Percentiles rank a stretch among this genome's conserved stretches.
Evolutionary conservation across 1,139 yeast species (phyloP).

Genomic region (Suhomyces atakaporum): DNA sequence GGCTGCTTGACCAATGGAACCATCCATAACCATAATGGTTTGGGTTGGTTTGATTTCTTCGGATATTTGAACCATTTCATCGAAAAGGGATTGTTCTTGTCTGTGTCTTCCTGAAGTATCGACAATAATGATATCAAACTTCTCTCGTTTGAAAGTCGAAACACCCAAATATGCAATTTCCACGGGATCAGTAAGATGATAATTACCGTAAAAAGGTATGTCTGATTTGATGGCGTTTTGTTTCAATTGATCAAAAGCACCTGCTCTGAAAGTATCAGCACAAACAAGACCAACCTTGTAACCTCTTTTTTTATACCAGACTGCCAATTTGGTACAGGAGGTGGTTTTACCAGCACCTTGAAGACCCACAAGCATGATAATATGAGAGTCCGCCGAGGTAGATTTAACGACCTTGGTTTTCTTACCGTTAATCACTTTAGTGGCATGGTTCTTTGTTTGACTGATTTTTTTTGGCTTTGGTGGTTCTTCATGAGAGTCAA

Average conservation of each 20-base stretch:
- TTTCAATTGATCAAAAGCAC: slow-evolving; percentile 97
- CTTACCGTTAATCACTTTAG: slow-evolving; percentile 32
- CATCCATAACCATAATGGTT: slow-evolving; percentile 97
- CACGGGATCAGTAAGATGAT: slow-evolving; percentile 94
- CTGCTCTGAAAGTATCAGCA: slow-evolving; percentile 99
- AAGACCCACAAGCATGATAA: slow-evolving; percentile 95
- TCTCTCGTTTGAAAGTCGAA: slow-evolving; percentile 84
- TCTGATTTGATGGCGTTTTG: slow-evolving; percentile 96
- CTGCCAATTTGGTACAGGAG: slow-evolving; percentile 94
- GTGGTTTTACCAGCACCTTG: slow-evolving; percentile 99
- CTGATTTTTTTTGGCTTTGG: slow-evolving; percentile 78
- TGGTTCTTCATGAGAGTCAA: slow-evolving; percentile 67
- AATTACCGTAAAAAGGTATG: slow-evolving; percentile 93
- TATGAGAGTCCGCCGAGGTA: slow-evolving; percentile 39
- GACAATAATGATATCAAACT: slow-evolving; percentile 89
- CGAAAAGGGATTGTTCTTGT: slow-evolving; percentile 88
- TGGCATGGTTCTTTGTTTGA: slow-evolving; percentile 11
- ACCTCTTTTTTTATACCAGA: slow-evolving; percentile 90
- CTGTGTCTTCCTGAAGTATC: slow-evolving; percentile 98
- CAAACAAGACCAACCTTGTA: slow-evolving; percentile 95
- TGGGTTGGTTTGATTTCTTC: slow-evolving; percentile 86
- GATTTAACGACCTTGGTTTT: slow-evolving; percentile 27
- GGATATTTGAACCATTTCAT: slow-evolving; percentile 93
- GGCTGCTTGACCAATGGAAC: slow-evolving; percentile 98
- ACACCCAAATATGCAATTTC: slow-evolving; percentile 92